phyloP scores from a whole-genome alignment of 2,329 filamentous ascomycete genomes.

The Uncinocarpus reesii region DNA sequence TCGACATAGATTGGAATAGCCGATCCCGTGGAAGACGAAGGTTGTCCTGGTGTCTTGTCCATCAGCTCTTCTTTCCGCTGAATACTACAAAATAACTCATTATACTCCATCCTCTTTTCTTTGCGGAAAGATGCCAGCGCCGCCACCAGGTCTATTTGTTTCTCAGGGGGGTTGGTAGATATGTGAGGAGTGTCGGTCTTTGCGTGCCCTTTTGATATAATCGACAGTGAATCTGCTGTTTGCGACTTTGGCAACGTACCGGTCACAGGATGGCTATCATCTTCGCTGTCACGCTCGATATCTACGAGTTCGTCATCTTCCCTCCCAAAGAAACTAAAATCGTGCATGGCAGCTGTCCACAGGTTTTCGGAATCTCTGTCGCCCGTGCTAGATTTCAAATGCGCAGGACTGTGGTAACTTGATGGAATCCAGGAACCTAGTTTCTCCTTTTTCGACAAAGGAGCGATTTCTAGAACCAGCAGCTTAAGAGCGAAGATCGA shows the following conservation, averaged over 20 bases:
- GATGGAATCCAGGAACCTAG: constrained; percentile 30
- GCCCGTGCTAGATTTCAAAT: constrained; percentile 47
- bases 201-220: background rate
- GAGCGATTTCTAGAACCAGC: constrained; percentile 47
- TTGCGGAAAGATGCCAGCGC: constrained; percentile 47
- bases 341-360: constrained; percentile 49
- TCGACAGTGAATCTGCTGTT: background rate
- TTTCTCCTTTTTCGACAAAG: constrained; percentile 21
- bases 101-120: constrained; percentile 42
- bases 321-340: constrained; percentile 53
- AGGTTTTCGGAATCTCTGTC: constrained; percentile 50
- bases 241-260: background rate
- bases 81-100: constrained; percentile 25
- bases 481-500: constrained; percentile 46
- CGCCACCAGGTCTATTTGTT: constrained; percentile 42
- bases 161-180: constrained; percentile 11
- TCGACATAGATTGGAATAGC: constrained; percentile 35
- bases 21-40: constrained; percentile 15
- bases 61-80: background rate
- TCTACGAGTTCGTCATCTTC: constrained; percentile 45
- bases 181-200: background rate
- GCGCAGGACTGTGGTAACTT: constrained; percentile 37
- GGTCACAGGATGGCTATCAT: background rate
- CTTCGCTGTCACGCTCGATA: constrained; percentile 35
- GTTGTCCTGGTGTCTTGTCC: background rate